A percentile compares a stretch with the other conserved stretches of the same genome.
phyloP scores from a whole-genome alignment of 768 basidiomycete species.

The Boletus sp. region DNA sequence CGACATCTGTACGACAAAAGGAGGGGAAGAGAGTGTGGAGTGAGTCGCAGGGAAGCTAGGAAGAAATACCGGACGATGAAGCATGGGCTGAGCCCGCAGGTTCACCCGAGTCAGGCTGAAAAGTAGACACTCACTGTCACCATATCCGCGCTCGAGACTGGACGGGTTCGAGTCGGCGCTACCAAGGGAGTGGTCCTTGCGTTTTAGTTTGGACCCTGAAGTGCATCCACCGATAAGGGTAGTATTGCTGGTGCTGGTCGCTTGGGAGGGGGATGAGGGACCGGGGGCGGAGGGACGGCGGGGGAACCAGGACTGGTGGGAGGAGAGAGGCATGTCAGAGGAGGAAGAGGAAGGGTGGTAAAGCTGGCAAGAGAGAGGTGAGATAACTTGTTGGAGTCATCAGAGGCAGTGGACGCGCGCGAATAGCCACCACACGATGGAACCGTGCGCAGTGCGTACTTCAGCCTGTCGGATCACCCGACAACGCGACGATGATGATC shows the following conservation, averaged over 20 bases:
- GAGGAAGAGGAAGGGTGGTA: conserved; percentile 3
- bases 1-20: conserved; percentile 15
- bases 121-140: conserved; percentile 15
- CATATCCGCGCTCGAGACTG: neutral
- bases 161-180: conserved; percentile 1
- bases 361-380: conserved; percentile 12
- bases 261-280: neutral
- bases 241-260: too few relatives aligned
- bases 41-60: conserved; percentile 7
- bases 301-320: conserved; percentile 15
- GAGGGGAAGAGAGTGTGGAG: neutral
- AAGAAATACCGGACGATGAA: neutral
- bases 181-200: conserved; percentile 17
- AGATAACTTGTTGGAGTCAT: conserved; percentile 11
- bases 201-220: conserved; percentile 6
- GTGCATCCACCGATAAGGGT: too few relatives aligned
- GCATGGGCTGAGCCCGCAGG: too few relatives aligned
- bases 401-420: conserved; percentile 21
- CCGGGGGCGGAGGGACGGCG: conserved; percentile 20
- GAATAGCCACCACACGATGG: too few relatives aligned
- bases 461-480: conserved; percentile 1
- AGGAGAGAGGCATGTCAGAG: conserved; percentile 16
- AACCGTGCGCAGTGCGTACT: too few relatives aligned
- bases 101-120: too few relatives aligned
- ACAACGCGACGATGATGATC: neutral